A percentile compares a stretch with the other conserved stretches of the same genome.
These are phyloP conservation scores for Luvunga scandens DNA, from an alignment of 345 rosid genomes.

Conservation along the genomic window DNA sequence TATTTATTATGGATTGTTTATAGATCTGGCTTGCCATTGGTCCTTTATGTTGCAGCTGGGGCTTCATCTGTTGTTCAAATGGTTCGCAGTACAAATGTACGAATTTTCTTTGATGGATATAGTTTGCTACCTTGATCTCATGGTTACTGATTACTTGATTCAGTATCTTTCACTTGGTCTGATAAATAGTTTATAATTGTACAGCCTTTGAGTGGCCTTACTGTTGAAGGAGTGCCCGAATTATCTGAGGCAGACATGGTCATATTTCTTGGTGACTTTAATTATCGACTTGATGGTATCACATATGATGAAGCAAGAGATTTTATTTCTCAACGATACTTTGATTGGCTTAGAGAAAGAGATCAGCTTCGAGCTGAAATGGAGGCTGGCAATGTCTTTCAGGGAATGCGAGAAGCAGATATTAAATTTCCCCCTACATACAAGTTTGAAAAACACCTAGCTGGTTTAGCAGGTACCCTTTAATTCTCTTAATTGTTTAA, in stretches of 20 bases:
- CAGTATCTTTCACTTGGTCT: background rate
- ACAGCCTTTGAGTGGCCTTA: slow-evolving; percentile 44
- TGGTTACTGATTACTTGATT: slow-evolving; percentile 10
- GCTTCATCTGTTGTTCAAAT: slow-evolving; percentile 58
- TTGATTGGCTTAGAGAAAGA: slow-evolving; percentile 83
- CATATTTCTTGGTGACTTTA: slow-evolving; percentile 79
- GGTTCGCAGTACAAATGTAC: slow-evolving; percentile 58
- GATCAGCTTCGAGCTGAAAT: slow-evolving; percentile 80
- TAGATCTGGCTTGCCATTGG: slow-evolving; percentile 73
- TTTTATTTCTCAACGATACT: slow-evolving; percentile 73
- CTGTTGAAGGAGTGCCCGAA: slow-evolving; percentile 58
- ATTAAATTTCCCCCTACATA: slow-evolving; percentile 81
- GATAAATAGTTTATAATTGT: slow-evolving; percentile 12
- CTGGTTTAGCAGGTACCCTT: slow-evolving; percentile 65
- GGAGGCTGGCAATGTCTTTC: slow-evolving; percentile 80
- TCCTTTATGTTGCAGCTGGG: slow-evolving; percentile 81
- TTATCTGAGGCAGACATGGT: slow-evolving; percentile 81
- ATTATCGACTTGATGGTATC: slow-evolving; percentile 76
- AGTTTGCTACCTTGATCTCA: slow-evolving; percentile 16
- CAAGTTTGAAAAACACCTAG: slow-evolving; percentile 68
- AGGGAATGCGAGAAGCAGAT: slow-evolving; percentile 85
- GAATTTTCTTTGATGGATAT: slow-evolving; percentile 21
- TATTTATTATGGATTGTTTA: slow-evolving; percentile 64
- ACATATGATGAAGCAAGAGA: slow-evolving; percentile 88
- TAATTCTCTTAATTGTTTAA: background rate